These are phyloP conservation scores for Eimeria zaria DNA, from an alignment of 169 alveolate genomes.

Conservation along the genomic window DNA sequence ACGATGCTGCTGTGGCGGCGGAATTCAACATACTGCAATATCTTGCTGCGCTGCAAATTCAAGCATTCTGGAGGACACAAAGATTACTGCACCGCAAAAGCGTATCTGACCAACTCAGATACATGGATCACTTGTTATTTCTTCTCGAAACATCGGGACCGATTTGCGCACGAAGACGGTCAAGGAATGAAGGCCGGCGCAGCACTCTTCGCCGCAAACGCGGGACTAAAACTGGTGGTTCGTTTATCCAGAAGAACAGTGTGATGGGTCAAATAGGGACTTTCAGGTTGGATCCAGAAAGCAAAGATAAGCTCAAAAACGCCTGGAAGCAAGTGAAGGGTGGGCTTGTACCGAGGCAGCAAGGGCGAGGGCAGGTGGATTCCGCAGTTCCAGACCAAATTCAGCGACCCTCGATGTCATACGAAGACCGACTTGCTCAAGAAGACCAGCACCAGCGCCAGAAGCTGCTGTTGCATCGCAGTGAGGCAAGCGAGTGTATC, in stretches of 20 bases:
- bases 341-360: neutral
- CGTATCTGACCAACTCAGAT: slow-evolving; percentile 17
- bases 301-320: slow-evolving; percentile 15
- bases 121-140: slow-evolving; percentile 65
- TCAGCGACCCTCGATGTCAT: neutral
- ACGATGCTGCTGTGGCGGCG: slow-evolving; percentile 1
- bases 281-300: slow-evolving; percentile 3
- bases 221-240: slow-evolving; percentile 34
- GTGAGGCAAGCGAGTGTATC: slow-evolving; percentile 36
- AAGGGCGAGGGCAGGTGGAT: neutral
- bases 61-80: slow-evolving; percentile 63
- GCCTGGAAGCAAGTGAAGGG: neutral
- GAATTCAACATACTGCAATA: slow-evolving; percentile 44
- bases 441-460: slow-evolving; percentile 41
- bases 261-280: slow-evolving; percentile 32
- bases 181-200: slow-evolving; percentile 57
- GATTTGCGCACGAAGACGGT: slow-evolving; percentile 25
- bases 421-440: neutral
- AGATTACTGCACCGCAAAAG: slow-evolving; percentile 49
- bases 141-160: slow-evolving; percentile 65
- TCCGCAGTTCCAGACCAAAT: neutral
- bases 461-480: slow-evolving; percentile 19
- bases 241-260: neutral
- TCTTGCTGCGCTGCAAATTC: slow-evolving; percentile 75
- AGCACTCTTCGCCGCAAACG: slow-evolving; percentile 78